Conservation (phyloP, 2,329 filamentous ascomycete species). For the Tolypocladium amazonense region DNA sequence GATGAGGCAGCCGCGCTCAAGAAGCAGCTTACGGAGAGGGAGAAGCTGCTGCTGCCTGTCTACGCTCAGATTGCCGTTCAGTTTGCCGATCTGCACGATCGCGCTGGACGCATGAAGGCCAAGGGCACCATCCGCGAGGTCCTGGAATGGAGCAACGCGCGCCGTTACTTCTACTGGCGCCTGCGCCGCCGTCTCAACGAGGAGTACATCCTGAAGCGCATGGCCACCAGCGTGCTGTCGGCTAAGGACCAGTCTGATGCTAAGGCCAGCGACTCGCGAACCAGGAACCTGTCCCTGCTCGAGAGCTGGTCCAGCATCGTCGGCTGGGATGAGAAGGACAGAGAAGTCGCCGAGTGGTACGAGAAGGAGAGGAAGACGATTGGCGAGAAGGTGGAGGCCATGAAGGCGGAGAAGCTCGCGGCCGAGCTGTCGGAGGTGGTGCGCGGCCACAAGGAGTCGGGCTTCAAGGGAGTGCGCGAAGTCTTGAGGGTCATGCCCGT, state of each 20-base stretch:
- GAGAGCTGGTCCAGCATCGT: conserved; percentile 73
- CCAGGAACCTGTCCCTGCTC: conserved; percentile 61
- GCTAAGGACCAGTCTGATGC: conserved; percentile 19
- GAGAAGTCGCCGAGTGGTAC: conserved; percentile 85
- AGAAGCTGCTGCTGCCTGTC: conserved; percentile 81
- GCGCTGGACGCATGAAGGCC: conserved; percentile 93
- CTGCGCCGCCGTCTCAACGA: conserved; percentile 93
- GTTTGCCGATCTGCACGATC: conserved; percentile 95
- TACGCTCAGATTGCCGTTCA: conserved; percentile 94
- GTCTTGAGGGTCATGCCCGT: conserved; percentile 80
- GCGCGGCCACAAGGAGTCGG: conserved; percentile 47
- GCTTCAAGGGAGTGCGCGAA: conserved; percentile 77
- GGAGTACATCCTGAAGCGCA: conserved; percentile 91
- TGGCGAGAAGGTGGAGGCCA: conserved; percentile 69
- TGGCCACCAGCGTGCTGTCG: conserved; percentile 40
- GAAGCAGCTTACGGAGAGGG: conserved; percentile 71
- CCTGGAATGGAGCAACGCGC: conserved; percentile 77
- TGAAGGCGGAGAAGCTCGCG: conserved; percentile 63
- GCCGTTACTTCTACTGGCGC: conserved; percentile 99
- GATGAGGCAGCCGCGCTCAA: conserved; percentile 74
- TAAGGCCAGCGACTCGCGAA: conserved; percentile 44
- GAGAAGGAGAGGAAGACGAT: conserved; percentile 85
- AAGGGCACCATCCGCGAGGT: conserved; percentile 85
- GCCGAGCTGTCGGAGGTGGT: conserved; percentile 34
- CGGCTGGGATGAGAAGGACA: conserved; percentile 70